Conservation (phyloP, 495 filamentous ascomycete species). For the Polyplosphaeria fusca region DNA sequence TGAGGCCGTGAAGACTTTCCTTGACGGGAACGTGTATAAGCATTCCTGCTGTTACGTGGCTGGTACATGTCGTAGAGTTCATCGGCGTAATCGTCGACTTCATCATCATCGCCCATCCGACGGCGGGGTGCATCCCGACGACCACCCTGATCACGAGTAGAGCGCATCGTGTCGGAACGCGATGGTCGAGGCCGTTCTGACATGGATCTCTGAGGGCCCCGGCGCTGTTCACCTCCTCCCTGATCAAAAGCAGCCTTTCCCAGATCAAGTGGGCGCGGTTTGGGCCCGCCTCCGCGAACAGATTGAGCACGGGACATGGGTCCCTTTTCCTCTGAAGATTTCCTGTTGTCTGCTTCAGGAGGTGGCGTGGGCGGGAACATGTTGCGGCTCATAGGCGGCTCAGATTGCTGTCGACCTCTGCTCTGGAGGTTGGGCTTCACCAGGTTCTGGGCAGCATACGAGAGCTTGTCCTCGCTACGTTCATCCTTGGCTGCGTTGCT, state of each 20-base stretch:
- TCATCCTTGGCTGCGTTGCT: constrained; percentile 59
- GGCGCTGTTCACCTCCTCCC: constrained; percentile 28
- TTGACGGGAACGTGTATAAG: constrained; percentile 15
- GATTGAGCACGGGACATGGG: constrained; percentile 35
- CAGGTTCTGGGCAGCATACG: constrained; percentile 85
- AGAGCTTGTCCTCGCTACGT: constrained; percentile 71
- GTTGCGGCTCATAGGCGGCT: constrained; percentile 79
- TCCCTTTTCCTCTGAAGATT: constrained; percentile 17
- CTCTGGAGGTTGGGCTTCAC: constrained; percentile 79
- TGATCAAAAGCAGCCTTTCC: constrained; percentile 43
- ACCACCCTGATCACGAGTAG: constrained; percentile 6
- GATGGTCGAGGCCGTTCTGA: constrained; percentile 39
- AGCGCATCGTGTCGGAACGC: constrained; percentile 17
- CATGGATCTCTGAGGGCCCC: constrained; percentile 37
- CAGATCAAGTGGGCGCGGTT: constrained; percentile 40
- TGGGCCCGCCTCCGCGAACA: constrained; percentile 36
- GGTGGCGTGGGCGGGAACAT: constrained; percentile 95
- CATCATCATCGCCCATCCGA: constrained; percentile 25
- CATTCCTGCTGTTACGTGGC: neutral
- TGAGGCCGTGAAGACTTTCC: constrained; percentile 35
- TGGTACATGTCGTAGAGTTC: constrained; percentile 71
- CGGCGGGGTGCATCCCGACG: constrained; percentile 31
- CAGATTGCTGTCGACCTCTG: constrained; percentile 74
- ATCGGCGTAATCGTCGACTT: constrained; percentile 61
- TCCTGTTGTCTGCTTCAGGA: constrained; percentile 70